These are phyloP conservation scores for Pisolithus orientalis DNA, from an alignment of 768 basidiomycete species.

Conservation along the genomic window DNA sequence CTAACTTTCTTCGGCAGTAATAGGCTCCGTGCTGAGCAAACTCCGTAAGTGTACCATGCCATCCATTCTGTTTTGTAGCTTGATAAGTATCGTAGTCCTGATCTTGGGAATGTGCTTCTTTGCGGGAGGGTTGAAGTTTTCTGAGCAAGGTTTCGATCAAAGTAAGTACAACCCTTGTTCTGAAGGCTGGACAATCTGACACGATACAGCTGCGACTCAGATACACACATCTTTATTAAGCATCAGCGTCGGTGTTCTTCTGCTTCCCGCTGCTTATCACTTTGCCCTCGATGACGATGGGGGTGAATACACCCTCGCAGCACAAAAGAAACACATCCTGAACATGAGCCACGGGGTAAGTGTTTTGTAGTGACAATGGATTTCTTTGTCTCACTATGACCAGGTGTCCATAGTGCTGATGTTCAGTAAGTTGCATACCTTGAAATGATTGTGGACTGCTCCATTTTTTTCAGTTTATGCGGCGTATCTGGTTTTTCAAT, in stretches of 20 bases:
- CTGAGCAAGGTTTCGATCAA: conserved; percentile 72
- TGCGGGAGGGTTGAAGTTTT: conserved; percentile 71
- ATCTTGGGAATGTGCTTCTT: conserved; percentile 91
- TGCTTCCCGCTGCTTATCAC: conserved; percentile 79
- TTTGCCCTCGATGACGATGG: conserved; percentile 34
- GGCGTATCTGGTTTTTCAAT: conserved; percentile 47
- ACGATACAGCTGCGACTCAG: conserved; percentile 47
- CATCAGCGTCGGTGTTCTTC: conserved; percentile 72
- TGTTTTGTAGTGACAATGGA: conserved; percentile 3
- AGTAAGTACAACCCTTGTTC: conserved; percentile 38
- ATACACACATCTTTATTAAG: conserved; percentile 71
- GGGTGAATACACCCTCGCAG: conserved; percentile 12
- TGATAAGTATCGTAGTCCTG: conserved; percentile 43
- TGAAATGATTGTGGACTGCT: not conserved
- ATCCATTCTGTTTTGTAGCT: not conserved
- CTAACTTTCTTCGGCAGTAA: conserved; percentile 39
- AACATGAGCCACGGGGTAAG: conserved; percentile 48
- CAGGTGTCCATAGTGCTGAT: conserved; percentile 49
- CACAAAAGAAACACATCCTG: conserved; percentile 38
- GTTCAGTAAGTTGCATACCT: conserved; percentile 33
- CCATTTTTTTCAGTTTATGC: conserved; percentile 37
- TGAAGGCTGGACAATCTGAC: conserved; percentile 1
- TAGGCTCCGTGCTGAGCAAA: conserved; percentile 81
- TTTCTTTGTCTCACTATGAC: not conserved
- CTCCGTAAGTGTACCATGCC: conserved; percentile 37